Evolutionary conservation across 2,329 filamentous ascomycete species (phyloP), one percentile per base, ranked within the genome.

Genomic region (Penicillium sp.): DNA sequence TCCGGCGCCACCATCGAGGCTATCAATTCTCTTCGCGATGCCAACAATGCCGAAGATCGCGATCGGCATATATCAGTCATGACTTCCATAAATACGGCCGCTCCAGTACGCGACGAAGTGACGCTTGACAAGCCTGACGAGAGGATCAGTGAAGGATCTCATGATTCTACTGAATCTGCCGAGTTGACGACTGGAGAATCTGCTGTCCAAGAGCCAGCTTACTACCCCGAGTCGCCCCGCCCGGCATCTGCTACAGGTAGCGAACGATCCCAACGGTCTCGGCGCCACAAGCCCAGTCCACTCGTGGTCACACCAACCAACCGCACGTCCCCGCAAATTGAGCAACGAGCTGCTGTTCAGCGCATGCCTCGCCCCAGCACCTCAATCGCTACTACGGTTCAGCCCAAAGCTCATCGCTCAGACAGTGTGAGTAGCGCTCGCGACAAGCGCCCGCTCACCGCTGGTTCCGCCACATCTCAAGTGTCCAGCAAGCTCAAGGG

Each of bases 401-500:
- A 66, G 19, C 53, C 66, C 19, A 74, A 71, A 53, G 64, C 76
- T 33, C 74, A 73, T 57, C 74, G 78, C 22, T 80, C 78, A 8
- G 73, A 72, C 43, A 80, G 78, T 63, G 72, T 77, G 56, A 70
- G 74, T 60, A 78, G 76, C 57, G 57, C 68, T 43, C 74, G 72
- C 30, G 76, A 77, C 16, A 76, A 69, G 58, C 76, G 77, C 25
- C 77, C 77, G 19, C 65, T 75, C 35, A 79, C 77, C 33, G 71
- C 77, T 19, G 72, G 75, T n/a, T 78, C 77, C 11, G 68, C 75
- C 4, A 75, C 75, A 28, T 79, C 77, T 0, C 75, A 75, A 49
- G 74, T 77, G 25, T 78, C 77, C 5, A 75, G 43, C 56, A 80
- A 79, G 61, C 63, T 81, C 6, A 81, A 79, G 65, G 76, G 78